Evolutionary conservation across 2,329 filamentous ascomycete genomes (phyloP), one percentile per base, ranked within the genome.

Genomic region (Emmonsia crescens): DNA sequence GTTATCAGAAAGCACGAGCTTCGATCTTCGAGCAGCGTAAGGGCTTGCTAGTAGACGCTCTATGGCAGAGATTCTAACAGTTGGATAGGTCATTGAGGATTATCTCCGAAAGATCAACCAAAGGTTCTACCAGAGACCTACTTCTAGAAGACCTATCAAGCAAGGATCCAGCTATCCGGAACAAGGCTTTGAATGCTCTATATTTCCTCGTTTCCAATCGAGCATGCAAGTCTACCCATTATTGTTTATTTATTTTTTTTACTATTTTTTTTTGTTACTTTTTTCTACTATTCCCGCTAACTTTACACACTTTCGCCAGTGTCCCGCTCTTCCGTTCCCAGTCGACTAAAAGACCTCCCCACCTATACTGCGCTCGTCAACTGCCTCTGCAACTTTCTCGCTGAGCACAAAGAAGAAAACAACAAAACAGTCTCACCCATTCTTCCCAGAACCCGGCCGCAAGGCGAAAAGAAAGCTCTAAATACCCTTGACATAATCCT

Each of bases 1-100:
- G 65, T 80, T 92, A 3, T 77, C 89, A 14, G 79, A 82, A 59
- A 88, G 88, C 71, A 87, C 87, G 63, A 93, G 86, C 72, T 86
- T 84, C 68, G 83, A 87, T 24, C 87, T 92, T 64, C 81, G 86
- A 66, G 86, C 89, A 63, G 86, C 88, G 61, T 84, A 86, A 12
- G 80, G 80, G 64, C 83, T 81, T 67, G 36, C 12, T 24, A 85
- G 84, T 75, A 4, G 82, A 78, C 68, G 81, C 27, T 60, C 83
- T 62, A 75, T 80, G 31, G 80, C 81, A 56, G 63, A 56, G 0
- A 56, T 40, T 57, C 24, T 58, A 63, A 61, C 29, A 6, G 24
- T 40, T 29, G 24, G 31, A 40, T 59, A 78, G 75, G 51, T 74
- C 78, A 24, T 67, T 79, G 57, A 77, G 76, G 51, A 79, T 80